A percentile compares a stretch with the other conserved stretches of the same genome.
Conservation (phyloP, 352 stramenopile genomes). For the Pythium catenulatum region DNA sequence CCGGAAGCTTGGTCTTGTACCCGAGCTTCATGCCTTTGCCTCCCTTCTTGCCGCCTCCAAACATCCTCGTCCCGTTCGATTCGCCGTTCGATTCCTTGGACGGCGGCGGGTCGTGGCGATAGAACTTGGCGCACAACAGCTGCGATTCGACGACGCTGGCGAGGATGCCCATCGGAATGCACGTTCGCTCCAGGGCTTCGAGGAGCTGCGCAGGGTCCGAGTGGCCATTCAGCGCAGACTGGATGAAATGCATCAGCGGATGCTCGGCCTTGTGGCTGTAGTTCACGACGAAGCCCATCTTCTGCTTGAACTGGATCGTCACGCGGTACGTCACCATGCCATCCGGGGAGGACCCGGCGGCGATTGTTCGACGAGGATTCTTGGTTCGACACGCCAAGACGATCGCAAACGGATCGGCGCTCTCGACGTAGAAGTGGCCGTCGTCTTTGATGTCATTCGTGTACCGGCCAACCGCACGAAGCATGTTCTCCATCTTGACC, state of each 20-base stretch:
- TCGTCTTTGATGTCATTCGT: constrained; percentile 85
- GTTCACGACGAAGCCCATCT: constrained; percentile 92
- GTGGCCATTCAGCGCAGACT: constrained; percentile 90
- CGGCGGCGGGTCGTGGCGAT: constrained; percentile 76
- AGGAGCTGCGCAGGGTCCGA: constrained; percentile 87
- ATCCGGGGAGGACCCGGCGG: constrained; percentile 82
- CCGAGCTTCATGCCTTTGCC: constrained; percentile 92
- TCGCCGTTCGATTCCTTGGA: constrained; percentile 68
- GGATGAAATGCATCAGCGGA: constrained; percentile 92
- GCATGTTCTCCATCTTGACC: constrained; percentile 88
- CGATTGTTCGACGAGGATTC: constrained; percentile 85
- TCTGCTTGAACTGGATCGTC: constrained; percentile 92
- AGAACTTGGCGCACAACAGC: constrained; percentile 90
- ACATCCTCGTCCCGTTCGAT: constrained; percentile 67
- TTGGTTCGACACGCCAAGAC: constrained; percentile 84
- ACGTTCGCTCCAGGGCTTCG: constrained; percentile 90
- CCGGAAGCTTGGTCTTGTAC: constrained; percentile 93
- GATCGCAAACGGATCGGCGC: constrained; percentile 90
- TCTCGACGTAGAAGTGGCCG: constrained; percentile 91
- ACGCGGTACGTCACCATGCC: constrained; percentile 88
- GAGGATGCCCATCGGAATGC: constrained; percentile 90
- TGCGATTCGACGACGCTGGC: constrained; percentile 91
- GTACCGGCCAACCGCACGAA: constrained; percentile 80
- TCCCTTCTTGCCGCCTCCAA: constrained; percentile 84
- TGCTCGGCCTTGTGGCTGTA: constrained; percentile 93